Evolutionary conservation across 2,329 filamentous ascomycete species (phyloP), one percentile per base, ranked within the genome.

Genomic region (Diaporthe ilicicola): DNA sequence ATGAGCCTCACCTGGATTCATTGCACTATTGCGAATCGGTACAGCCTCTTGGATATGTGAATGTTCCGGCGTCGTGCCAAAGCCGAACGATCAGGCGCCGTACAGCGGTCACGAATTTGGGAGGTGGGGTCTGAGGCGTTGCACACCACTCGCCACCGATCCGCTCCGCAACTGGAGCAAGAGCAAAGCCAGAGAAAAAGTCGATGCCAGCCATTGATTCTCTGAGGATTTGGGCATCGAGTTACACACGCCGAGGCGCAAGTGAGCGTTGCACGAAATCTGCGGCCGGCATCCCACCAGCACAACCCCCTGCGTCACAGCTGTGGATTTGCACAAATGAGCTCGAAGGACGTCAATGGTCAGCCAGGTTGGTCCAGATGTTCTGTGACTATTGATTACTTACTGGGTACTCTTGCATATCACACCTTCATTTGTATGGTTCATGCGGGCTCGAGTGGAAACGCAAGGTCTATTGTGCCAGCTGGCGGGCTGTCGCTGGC

Each of bases 401-500:
- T 56, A 53, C 55, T 22, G 53, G 27, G 46, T 48, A 17, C 53
- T 55, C 55, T 42, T 68, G 64, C 71, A 72, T 65, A 42, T 70
- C 27, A 39, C 61, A 24, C 34, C n/a, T 24, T 70, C 50, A 55
- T 68, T 27, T 64, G 42, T 56, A 64, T 56, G 64, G 54, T 53
- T 71, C 48, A 59, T 66, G 64, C 62, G 46, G 51, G 17, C 34
- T 46, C 39, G 37, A 37, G 46, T 59, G 44, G 64, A 55, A 54
- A 69, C 50, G 65, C 65, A 61, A 50, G 46, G 34, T 67, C 56
- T 77, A 84, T 82, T 80, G 77, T 81, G 84, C 83, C 83, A 86
- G 83, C 82, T 86, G 84, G 83, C 84, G 81, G 75, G 73, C 78
- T 78, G 76, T 82, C 80, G 81, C 81, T 85, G 84, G 84, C 44